Base-by-base conservation (phyloP, 2,329 filamentous ascomycete species). In the Colletotrichum sp. region DNA sequence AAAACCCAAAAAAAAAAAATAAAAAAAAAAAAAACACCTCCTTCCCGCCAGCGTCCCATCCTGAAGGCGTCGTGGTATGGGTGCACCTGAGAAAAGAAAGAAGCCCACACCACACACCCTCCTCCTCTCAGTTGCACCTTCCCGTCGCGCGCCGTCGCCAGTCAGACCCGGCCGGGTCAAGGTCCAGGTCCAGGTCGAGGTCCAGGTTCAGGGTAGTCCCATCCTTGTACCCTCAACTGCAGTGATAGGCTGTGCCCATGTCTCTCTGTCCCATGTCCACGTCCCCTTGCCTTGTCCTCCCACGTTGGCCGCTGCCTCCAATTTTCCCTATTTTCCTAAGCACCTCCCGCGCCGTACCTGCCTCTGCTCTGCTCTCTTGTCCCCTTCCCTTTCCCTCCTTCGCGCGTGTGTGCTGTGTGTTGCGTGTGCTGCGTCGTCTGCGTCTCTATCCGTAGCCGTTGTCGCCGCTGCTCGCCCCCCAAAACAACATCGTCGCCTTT, bases 161-260 rank as follows among this genome's bases (percentile, higher is more conserved):
- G 68, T 66, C 61, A 67, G 68, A 59, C 57, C 68, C 68, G 28
- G 68, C 57, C 57, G 44, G 66, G 66, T 70, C 59, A 61, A 68
- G 66, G 66, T 61, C 34, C 48, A 68, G 73, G 63, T 55, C 73
- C 36, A 69, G 63, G 63, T 61, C 61, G 28, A 73, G 61, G 60
- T 34, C 59, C 15, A 44, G 72, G 72, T 63, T 57, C 73, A 48
- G 66, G 74, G 66, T 57, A 25, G 36, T n/a, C 59, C 34, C 69
- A 30, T 22, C 19, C 39, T 68, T 32, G 70, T 68, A 60, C 70
- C 48, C 32, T 30, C 36, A 61, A 39, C 22, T 28, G 22, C 34
- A 64, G 34, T 55, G 65, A 76, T 69, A 73, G 74, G 74, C 73
- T 73, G 73, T 68, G 70, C 73, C 70, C 74, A 76, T 74, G 64